Conservation (phyloP, 139 green algal species). For the Chlamydomonas schloesseri region DNA sequence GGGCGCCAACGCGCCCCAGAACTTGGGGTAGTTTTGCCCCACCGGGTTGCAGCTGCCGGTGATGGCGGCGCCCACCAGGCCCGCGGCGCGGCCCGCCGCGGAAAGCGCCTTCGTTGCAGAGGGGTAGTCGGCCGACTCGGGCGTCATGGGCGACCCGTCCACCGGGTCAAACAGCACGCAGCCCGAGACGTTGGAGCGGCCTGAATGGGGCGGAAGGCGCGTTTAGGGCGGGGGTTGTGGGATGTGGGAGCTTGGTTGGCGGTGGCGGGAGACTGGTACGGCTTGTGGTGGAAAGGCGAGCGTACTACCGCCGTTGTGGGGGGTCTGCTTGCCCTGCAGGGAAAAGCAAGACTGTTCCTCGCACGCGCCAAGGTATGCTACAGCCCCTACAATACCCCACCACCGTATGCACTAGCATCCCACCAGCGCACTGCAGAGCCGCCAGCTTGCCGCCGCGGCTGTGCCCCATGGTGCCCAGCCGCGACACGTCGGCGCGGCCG, state of each 20-base stretch:
- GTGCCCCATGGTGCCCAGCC: slow-evolving; percentile 11
- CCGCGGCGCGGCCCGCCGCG: not conserved
- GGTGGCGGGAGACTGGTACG: no score
- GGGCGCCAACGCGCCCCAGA: not conserved
- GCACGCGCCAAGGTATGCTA: no score
- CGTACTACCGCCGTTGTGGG: no score
- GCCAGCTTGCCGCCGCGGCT: slow-evolving; percentile 43
- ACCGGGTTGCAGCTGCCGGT: slow-evolving; percentile 30
- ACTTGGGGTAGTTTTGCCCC: slow-evolving; percentile 20
- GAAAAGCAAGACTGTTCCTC: no score
- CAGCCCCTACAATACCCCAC: no score
- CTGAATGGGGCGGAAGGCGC: not conserved
- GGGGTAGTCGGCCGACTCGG: slow-evolving; percentile 26
- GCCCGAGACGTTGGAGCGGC: not conserved
- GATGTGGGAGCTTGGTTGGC: no score
- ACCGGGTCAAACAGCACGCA: slow-evolving; percentile 26
- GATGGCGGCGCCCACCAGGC: slow-evolving; percentile 2
- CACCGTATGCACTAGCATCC: no score
- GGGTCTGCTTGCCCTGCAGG: no score
- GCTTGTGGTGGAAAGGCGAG: no score
- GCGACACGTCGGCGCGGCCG: not conserved
- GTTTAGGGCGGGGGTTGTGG: not conserved
- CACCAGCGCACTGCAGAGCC: slow-evolving; percentile 25
- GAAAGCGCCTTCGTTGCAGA: not conserved
- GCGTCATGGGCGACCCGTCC: not conserved